Base-by-base conservation (phyloP, 331 rosid species). In the Malus hybrid region DNA sequence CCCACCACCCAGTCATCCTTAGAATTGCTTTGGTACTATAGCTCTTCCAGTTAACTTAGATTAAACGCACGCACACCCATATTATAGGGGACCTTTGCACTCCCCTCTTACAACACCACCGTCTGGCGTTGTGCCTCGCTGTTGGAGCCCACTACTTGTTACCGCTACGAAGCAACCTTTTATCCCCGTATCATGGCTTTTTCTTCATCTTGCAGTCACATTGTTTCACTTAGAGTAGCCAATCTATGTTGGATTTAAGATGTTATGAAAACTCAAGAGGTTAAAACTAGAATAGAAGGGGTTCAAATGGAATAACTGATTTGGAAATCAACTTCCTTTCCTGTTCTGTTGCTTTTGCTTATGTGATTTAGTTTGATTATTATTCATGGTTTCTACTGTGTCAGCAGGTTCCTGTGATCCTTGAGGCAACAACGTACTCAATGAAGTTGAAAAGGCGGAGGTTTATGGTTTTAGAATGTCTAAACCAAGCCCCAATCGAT, bases 401-500 rank as follows among this genome's bases (percentile, higher is more conserved):
- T 34, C 16, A 20, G 54, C 82, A 93, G 98, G 97, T 91, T 78
- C 93, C 94, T 24, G 80, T 87, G 81, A 90, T 90, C 79, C 98
- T 86, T 33, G 96, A 91, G 64, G 85, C 94, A 4, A 80, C 97
- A 60, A 89, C 97, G 31, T 88, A 82, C 88, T 90, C 98, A 69
- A 86, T 91, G 74, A 91, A 91, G 88, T 80, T 93, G 82, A 91
- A 85, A 76, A 91, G 80, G 85, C 76, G 93, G 71, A 89, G 97
- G 80, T 93, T 74, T 79, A 76, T 93, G 86, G 88, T 86, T 78
- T 85, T 93, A 68, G 98, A 93, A 78, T 90, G 98, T 82, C 89
- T 93, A 33, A 93, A 93, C 72, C 98, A 93, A 83, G 98, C 97
- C 20, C 97, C 93, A 27, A 75, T 91, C 27, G 94, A 93, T 18